These are phyloP conservation scores for Salvia hispanica DNA, from an alignment of 257 asterid species.

Conservation along the genomic window DNA sequence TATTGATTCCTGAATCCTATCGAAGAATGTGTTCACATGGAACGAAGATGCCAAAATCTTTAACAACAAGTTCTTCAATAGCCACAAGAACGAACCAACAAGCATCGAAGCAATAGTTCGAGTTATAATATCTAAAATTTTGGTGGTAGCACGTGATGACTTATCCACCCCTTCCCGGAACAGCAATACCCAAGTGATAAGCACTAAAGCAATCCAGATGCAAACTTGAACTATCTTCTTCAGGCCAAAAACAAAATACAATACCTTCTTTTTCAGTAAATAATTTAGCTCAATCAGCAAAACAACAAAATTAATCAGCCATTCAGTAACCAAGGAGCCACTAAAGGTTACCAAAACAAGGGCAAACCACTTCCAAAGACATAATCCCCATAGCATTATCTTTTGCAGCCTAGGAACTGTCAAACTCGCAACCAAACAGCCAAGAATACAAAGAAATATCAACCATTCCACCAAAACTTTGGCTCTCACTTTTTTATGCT, in stretches of 20 bases:
- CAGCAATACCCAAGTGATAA: conserved; percentile 66
- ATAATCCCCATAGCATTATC: conserved; percentile 56
- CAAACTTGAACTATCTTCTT: conserved; percentile 70
- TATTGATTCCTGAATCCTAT: conserved; percentile 84
- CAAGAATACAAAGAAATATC: conserved; percentile 61
- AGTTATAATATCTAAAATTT: conserved; percentile 59
- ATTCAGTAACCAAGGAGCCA: conserved; percentile 69
- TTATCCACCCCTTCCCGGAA: conserved; percentile 52
- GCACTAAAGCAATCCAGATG: conserved; percentile 72
- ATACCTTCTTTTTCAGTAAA: conserved; percentile 71
- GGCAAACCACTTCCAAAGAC: conserved; percentile 79
- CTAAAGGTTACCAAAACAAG: conserved; percentile 82
- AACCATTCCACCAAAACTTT: conserved; percentile 79
- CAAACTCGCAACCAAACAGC: conserved; percentile 61
- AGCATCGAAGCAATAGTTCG: conserved; percentile 76
- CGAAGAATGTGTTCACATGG: conserved; percentile 85
- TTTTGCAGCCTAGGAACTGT: conserved; percentile 46
- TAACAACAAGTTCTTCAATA: conserved; percentile 72
- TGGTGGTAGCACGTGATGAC: conserved; percentile 36
- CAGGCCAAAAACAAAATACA: conserved; percentile 78
- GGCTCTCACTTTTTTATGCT: conserved; percentile 59
- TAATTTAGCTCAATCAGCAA: conserved; percentile 75
- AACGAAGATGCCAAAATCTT: conserved; percentile 88
- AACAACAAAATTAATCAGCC: conserved; percentile 67
- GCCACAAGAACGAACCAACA: conserved; percentile 76